Evolutionary conservation across 192 early-diverging fungal genomes (phyloP), one percentile per base, ranked within the genome.

Genomic region (Endogone sp.): DNA sequence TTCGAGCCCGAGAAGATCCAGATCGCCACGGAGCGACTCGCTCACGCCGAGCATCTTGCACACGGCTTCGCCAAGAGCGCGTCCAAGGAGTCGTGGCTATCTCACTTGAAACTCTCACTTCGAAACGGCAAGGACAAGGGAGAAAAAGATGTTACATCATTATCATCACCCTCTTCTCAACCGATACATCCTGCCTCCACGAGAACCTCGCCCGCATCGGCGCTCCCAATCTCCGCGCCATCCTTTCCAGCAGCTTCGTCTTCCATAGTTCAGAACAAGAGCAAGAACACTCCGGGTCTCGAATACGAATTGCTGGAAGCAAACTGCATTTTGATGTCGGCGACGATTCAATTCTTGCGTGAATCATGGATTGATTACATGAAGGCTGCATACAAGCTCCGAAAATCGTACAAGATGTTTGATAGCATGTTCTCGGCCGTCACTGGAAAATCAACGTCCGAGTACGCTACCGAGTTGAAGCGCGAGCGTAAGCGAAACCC

Each of bases 271-370:
- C 37, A 44, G 37, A 13, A 69, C 25, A 60, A 56, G 22, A 63
- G 3, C 3, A 44, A 64, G n/a, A 63, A 31, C 60, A 63, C 37
- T 3, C 13, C 56, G 30, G 56, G 60, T 8, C 65, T 73, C 8
- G 67, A 73, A 16, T 73, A 78, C 60, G 71, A 78, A 49, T 22
- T 78, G 0, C 32, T 78, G 16, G 71, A 73, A 13, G 60, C 63
- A 22, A 78, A 78, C 37, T 78, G 76, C 63, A 74, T 73, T 58
- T 56, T 78, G 29, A 78, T 78, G 76, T 70, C 71, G 0, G 72
- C 76, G 11, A 78, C 76, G 0, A 64, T 78, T 2, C 76, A 78
- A 60, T 73, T 78, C 26, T 58, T 78, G 25, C 30, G 67, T 11
- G 68, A 78, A 13, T 70, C 60, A 49, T 78, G 76, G 76, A 26